Base-by-base conservation (phyloP, 2,329 filamentous ascomycete genomes). In the Aspergillus phoenicis region DNA sequence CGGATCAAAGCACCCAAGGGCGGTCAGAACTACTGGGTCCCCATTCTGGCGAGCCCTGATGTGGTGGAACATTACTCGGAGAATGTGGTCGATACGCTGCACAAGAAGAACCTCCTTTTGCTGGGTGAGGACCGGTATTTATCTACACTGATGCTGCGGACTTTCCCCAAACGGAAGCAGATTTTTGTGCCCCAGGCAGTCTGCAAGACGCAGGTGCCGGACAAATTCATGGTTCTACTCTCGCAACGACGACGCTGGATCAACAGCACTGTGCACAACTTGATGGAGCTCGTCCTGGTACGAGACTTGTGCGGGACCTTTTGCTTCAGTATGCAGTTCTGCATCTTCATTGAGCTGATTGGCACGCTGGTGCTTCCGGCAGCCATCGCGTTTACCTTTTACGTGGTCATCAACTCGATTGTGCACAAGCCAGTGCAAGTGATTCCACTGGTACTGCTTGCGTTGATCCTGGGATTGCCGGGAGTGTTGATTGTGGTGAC, bases 321-420 rank as follows among this genome's bases (percentile, higher is more conserved):
- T 82, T 99, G 96, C 83, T 99, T 99, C 83, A 97, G 92, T 78
- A 99, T 99, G 95, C 95, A 99, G 79, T 99, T 99, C 75, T 89
- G 99, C 66, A 90, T 99, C 64, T 96, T 93, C 75, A 91, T 99
- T 72, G 95, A 99, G 79, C 84, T 99, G 58, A 85, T 98, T 58
- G 95, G 95, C 70, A 99, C 96, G 1, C 83, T 99, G 57, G 95
- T 99, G 10, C 84, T 99, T 22, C 95, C 95, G 2, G 96, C 95
- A 51, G 96, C 96, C 67, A 98, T 99, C 75, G 89, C 91, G 3
- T 99, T 99, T 77, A 99, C 95, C 20, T 88, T 98, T 75, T 99
- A 99, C 78, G 89, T 99, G 71, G 88, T 97, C 65, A 87, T 96
- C 70, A 90, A 92, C 62, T 94, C 93, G 6, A 96, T 97, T 74